A percentile compares a stretch with the other conserved stretches of the same genome.
Conservation (phyloP, 352 stramenopile species). For the Globisporangium okanoganense region DNA sequence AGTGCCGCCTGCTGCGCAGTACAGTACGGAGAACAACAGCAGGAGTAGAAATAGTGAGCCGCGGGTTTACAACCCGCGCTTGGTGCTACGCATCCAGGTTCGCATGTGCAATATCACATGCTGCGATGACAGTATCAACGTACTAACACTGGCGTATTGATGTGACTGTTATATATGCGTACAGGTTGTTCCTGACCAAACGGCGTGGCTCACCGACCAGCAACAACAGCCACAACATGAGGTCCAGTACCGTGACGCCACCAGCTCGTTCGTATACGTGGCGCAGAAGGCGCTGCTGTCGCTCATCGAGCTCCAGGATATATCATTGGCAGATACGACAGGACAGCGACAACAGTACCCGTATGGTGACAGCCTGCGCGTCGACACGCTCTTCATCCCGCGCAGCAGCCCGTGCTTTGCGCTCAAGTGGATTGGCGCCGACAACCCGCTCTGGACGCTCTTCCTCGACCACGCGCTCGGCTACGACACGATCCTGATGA, state of each 20-base stretch:
- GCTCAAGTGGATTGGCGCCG: slow-evolving; percentile 27
- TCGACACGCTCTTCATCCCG: slow-evolving; percentile 39
- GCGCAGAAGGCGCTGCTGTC: slow-evolving; percentile 65
- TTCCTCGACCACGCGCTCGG: slow-evolving; percentile 53
- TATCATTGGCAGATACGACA: background rate
- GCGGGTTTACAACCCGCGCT: background rate
- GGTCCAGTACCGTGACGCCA: slow-evolving; percentile 10
- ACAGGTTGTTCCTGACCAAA: slow-evolving; percentile 8
- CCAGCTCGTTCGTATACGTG: slow-evolving; percentile 60
- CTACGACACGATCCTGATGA: slow-evolving; percentile 92
- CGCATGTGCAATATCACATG: background rate
- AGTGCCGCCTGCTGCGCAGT: background rate
- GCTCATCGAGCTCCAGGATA: slow-evolving; percentile 32
- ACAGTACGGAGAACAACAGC: background rate
- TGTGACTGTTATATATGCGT: background rate
- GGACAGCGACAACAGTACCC: background rate
- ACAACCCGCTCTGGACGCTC: slow-evolving; percentile 35
- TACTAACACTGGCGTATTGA: too few species aligned
- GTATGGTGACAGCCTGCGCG: slow-evolving; percentile 8
- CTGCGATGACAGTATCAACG: background rate
- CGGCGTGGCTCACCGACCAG: background rate
- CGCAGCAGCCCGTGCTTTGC: slow-evolving; percentile 46
- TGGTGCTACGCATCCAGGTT: slow-evolving; percentile 40
- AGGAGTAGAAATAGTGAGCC: background rate
- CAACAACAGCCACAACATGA: background rate